These are phyloP conservation scores for Suhomyces terraborum DNA, from an alignment of 1,139 yeast species.

Conservation along the genomic window DNA sequence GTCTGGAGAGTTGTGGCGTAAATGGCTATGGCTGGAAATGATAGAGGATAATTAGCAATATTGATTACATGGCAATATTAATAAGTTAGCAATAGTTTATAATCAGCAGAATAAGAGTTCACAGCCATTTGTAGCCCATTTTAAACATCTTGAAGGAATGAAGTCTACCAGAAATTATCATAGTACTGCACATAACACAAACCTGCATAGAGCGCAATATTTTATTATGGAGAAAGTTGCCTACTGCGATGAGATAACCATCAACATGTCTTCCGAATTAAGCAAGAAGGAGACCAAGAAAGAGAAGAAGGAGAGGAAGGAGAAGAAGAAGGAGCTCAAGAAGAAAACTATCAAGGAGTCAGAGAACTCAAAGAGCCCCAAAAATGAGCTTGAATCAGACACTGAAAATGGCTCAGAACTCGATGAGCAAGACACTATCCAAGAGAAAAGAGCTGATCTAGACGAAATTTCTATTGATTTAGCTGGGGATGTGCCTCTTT, in stretches of 20 bases:
- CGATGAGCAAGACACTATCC: slow-evolving; percentile 2
- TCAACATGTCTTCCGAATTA: slow-evolving; percentile 8
- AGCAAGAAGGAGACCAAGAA: slow-evolving; percentile 27
- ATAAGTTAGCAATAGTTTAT: too few relatives aligned
- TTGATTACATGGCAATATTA: too few relatives aligned
- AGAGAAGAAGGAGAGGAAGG: slow-evolving; percentile 29
- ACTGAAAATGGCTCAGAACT: slow-evolving; percentile 17
- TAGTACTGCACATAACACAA: too few relatives aligned
- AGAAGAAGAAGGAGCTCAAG: slow-evolving; percentile 28
- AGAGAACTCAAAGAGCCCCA: slow-evolving; percentile 10
- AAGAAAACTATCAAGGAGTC: slow-evolving; percentile 22
- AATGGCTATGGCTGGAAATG: slow-evolving; percentile 77
- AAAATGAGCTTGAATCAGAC: slow-evolving; percentile 18
- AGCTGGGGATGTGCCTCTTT: slow-evolving; percentile 74
- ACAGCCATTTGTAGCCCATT: too few relatives aligned
- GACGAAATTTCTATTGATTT: slow-evolving; percentile 83
- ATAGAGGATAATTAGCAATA: slow-evolving; percentile 43
- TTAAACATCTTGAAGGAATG: too few relatives aligned
- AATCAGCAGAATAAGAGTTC: too few relatives aligned
- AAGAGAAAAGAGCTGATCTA: slow-evolving; percentile 8
- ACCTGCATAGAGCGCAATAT: neutral
- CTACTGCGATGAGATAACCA: slow-evolving; percentile 8
- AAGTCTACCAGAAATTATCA: too few relatives aligned
- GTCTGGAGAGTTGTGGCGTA: slow-evolving; percentile 88
- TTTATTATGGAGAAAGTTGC: neutral